These are phyloP conservation scores for Epichloe gansuensis DNA, from an alignment of 2,329 filamentous ascomycete species.

Conservation along the genomic window DNA sequence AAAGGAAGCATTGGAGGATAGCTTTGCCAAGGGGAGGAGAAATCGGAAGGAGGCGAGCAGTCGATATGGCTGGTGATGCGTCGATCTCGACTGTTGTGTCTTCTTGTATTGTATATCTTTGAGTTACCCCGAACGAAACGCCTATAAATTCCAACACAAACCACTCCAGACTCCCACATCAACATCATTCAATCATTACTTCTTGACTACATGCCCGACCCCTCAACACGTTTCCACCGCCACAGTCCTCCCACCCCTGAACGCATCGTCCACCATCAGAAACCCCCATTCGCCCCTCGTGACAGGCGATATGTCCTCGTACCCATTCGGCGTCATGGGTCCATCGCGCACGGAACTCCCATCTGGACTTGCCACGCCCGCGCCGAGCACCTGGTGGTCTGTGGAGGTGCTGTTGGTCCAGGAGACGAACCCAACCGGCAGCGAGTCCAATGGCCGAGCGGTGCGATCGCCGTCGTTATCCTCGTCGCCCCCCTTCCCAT, in stretches of 20 bases:
- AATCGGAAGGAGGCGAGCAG: slow-evolving; percentile 73
- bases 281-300: slow-evolving; percentile 52
- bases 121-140: neutral
- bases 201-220: neutral
- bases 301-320: slow-evolving; percentile 49
- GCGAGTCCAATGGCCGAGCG: slow-evolving; percentile 22
- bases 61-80: slow-evolving; percentile 60
- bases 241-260: slow-evolving; percentile 30
- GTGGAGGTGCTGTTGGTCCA: slow-evolving; percentile 26
- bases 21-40: slow-evolving; percentile 67
- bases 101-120: neutral
- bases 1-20: slow-evolving; percentile 79
- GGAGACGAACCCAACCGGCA: slow-evolving; percentile 14
- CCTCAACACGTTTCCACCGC: slow-evolving; percentile 39
- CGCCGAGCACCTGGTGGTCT: slow-evolving; percentile 30
- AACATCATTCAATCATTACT: neutral
- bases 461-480: slow-evolving; percentile 26
- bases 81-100: neutral
- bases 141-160: neutral
- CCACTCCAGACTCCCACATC: neutral
- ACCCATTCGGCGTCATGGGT: slow-evolving; percentile 43
- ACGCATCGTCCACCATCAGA: slow-evolving; percentile 37
- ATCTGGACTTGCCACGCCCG: slow-evolving; percentile 12
- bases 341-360: slow-evolving; percentile 21
- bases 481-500: slow-evolving; percentile 12